Percentiles rank a stretch among this genome's conserved stretches.
Evolutionary conservation across 2,329 filamentous ascomycete species (phyloP).

Genomic region (Penicillium nordicum): DNA sequence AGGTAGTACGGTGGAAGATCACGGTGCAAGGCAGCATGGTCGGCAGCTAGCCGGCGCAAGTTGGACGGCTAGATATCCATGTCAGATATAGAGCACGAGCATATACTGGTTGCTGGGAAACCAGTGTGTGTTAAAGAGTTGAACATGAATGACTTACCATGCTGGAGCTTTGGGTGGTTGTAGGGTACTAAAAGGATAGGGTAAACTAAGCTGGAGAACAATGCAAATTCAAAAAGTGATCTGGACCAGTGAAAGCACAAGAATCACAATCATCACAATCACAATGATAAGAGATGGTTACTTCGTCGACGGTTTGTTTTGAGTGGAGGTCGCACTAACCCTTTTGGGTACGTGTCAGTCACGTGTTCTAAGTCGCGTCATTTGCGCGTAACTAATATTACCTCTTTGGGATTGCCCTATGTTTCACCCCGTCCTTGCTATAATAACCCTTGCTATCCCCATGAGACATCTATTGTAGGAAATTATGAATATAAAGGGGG

Average conservation of each 20-base stretch:
- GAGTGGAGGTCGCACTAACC: conserved; percentile 15
- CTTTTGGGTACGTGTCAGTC: conserved; percentile 14
- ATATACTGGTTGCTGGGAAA: conserved; percentile 6
- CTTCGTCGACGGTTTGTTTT: conserved; percentile 23
- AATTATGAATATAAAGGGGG: not conserved
- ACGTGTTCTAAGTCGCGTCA: conserved; percentile 9
- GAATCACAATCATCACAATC: conserved; percentile 4
- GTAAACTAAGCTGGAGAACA: not conserved
- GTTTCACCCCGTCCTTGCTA: not conserved
- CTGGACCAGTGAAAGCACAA: not conserved
- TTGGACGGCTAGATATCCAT: conserved; percentile 30
- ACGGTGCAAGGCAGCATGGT: conserved; percentile 57
- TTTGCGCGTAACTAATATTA: conserved; percentile 17
- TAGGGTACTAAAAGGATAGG: not conserved
- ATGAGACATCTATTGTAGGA: not conserved
- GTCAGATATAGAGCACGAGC: conserved; percentile 7
- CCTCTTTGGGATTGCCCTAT: conserved; percentile 14
- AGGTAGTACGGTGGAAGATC: conserved; percentile 61
- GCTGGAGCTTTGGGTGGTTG: not conserved
- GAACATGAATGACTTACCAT: conserved; percentile 19
- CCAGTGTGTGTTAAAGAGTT: not conserved
- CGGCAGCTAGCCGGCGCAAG: conserved; percentile 57
- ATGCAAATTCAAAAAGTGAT: not conserved
- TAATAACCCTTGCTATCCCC: not conserved
- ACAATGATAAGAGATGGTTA: conserved; percentile 20